Base-by-base conservation (phyloP, 495 filamentous ascomycete genomes). In the Aspergillus cavernicola region DNA sequence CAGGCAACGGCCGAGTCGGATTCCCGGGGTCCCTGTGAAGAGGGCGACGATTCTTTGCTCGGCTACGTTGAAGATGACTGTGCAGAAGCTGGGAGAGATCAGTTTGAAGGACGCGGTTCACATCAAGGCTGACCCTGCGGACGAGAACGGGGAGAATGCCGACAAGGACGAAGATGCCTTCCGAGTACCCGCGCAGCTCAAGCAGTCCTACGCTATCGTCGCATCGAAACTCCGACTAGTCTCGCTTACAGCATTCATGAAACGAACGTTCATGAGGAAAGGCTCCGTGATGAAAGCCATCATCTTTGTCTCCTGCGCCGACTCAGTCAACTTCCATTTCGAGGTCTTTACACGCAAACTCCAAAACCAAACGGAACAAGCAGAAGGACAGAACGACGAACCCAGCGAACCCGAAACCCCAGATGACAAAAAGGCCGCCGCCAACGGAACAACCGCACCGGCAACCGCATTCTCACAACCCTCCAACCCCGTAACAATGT, bases 271-370 rank as follows among this genome's bases (percentile, higher is more conserved):
- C 60, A 84, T 88, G 53, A 80, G 91, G 12, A 85, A 85, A 67
- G 90, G 90, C 0, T 88, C 89, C 2, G 84, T 93, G 18, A 95
- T 92, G 84, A 96, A 97, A 67, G 85, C 87, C 4, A 96, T 97
- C 55, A 81, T 97, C 44, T 98, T 98, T 69, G 88, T 98, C 33
- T 95, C 91, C 1, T 97, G 95, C 61, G 92, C 93, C 13, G 95
- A 98, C 62, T 92, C 88, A 9, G 93, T 97, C 40, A 90, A 98
- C 63, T 98, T 95, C 65, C 91, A 96, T 64, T 97, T 90, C 60
- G 86, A 95, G 42, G 69, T 96, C n/a, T 85, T 98, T 56, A 84
- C 83, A 24, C 72, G 80, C 11, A 69, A 72, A 44, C 56, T 68
- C 33, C 50, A 62, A 20, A 47, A 67, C 18, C 57, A 66, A 16